Base-by-base conservation (phyloP, 2,329 filamentous ascomycete species). In the Cladosporium cucumerinum region DNA sequence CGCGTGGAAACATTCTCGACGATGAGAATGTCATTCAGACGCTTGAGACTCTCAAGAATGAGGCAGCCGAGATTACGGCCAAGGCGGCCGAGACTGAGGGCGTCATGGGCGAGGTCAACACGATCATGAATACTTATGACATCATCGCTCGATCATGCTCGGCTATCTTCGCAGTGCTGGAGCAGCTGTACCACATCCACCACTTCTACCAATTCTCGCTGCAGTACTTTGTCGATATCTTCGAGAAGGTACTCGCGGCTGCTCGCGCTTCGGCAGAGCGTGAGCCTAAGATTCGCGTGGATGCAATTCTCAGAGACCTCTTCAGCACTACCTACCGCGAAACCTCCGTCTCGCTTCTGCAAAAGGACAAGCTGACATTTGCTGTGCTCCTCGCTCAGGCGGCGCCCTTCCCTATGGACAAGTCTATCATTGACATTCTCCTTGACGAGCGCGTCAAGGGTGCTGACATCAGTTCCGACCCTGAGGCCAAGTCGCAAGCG, bases 141-240 rank as follows among this genome's bases (percentile, higher is more conserved):
- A 88, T 96, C 69, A 93, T 99, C 78, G 95, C 95, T 64, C 87
- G 89, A 72, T 94, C 95, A 49, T 99, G 95, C 85, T 97, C 94
- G 80, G 93, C 95, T 63, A 94, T 99, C 49, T 99, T 98, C 77
- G 93, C 96, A 34, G 91, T 99, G 16, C 83, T 99, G 67, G 96
- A 99, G 80, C 94, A 99, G 78, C 86, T 99, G 65, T 94, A 98
- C 78, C 96, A 97, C 75, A 89, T 99, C 77, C 97, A 99, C 78
- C 95, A 98, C 82, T 98, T 98, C 80, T 99, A 99, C 79, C 96
- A 98, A 77, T 99, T 99, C 84, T 99, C 95, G 43, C 85, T 99
- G 66, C 93, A 97, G 78, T 99, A 97, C 80, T 99, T 99, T 80
- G 86, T 97, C 63, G 91, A 97, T 76, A 99, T 99, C 71, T 99